Conservation (phyloP, 495 filamentous ascomycete species). For the Apodospora peruviana region DNA sequence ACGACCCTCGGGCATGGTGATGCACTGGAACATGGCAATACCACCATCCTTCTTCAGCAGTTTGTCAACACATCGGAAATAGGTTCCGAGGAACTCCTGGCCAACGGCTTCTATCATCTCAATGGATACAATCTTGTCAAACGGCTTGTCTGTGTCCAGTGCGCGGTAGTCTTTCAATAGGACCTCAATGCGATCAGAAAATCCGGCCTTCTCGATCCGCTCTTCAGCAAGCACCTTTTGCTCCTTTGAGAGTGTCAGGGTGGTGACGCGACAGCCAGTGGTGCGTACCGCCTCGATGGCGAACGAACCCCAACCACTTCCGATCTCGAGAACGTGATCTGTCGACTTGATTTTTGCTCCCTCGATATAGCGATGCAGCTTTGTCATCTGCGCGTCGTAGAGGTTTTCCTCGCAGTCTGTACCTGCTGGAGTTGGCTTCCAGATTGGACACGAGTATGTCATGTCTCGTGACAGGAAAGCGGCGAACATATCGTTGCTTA, state of each 20-base stretch:
- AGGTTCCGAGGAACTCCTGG: constrained; percentile 54
- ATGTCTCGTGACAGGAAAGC: constrained; percentile 68
- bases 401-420: constrained; percentile 45
- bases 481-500: constrained; percentile 67
- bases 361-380: constrained; percentile 56
- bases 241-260: constrained; percentile 54
- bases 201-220: constrained; percentile 48
- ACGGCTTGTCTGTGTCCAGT: constrained; percentile 46
- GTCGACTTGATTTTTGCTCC: constrained; percentile 52
- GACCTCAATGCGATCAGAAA: constrained; percentile 49
- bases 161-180: constrained; percentile 57
- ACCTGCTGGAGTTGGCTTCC: constrained; percentile 31
- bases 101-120: constrained; percentile 77
- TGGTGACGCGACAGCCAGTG: constrained; percentile 60
- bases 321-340: constrained; percentile 65
- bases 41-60: constrained; percentile 59
- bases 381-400: constrained; percentile 59
- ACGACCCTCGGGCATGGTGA: constrained; percentile 63
- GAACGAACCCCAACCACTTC: constrained; percentile 65
- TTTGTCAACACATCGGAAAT: constrained; percentile 52
- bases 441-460: constrained; percentile 73
- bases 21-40: constrained; percentile 67
- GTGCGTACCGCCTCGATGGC: constrained; percentile 54
- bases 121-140: constrained; percentile 65
- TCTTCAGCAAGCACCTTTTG: constrained; percentile 57